These are phyloP conservation scores for Rhizopus stolonifer DNA, from an alignment of 371 early-diverging fungal species.

Conservation along the genomic window DNA sequence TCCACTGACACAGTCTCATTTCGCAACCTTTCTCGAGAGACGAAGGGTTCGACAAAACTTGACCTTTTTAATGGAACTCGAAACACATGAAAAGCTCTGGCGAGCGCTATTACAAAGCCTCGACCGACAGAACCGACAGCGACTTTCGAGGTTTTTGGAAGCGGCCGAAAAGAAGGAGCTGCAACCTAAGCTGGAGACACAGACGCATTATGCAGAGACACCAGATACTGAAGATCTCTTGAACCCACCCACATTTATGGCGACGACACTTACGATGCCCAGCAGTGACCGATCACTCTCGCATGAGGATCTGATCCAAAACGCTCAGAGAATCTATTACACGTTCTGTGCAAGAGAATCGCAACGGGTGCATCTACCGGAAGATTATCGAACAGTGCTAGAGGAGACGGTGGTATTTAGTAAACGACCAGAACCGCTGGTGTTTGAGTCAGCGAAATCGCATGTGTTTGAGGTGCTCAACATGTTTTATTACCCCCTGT, in stretches of 20 bases:
- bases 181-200: slow-evolving; percentile 5
- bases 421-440: slow-evolving; percentile 44
- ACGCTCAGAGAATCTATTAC: slow-evolving; percentile 45
- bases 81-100: slow-evolving; percentile 52
- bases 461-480: slow-evolving; percentile 52
- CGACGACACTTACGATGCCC: slow-evolving; percentile 25
- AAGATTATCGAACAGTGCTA: slow-evolving; percentile 30
- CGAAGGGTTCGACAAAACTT: slow-evolving; percentile 44
- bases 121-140: slow-evolving; percentile 34
- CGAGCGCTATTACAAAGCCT: slow-evolving; percentile 34
- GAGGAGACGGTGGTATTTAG: slow-evolving; percentile 33
- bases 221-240: slow-evolving; percentile 36
- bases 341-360: slow-evolving; percentile 41
- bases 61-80: slow-evolving; percentile 44
- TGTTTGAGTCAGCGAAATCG: slow-evolving; percentile 46
- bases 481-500: slow-evolving; percentile 48
- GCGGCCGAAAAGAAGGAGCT: slow-evolving; percentile 25
- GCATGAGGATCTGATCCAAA: slow-evolving; percentile 43
- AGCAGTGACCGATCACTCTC: slow-evolving; percentile 19
- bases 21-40: slow-evolving; percentile 36
- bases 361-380: slow-evolving; percentile 43
- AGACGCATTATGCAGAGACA: slow-evolving; percentile 17
- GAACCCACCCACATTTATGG: slow-evolving; percentile 6
- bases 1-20: slow-evolving; percentile 44
- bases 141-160: slow-evolving; percentile 35